These are phyloP conservation scores for Lipomyces kockii DNA, from an alignment of 805 yeast species.

Conservation along the genomic window DNA sequence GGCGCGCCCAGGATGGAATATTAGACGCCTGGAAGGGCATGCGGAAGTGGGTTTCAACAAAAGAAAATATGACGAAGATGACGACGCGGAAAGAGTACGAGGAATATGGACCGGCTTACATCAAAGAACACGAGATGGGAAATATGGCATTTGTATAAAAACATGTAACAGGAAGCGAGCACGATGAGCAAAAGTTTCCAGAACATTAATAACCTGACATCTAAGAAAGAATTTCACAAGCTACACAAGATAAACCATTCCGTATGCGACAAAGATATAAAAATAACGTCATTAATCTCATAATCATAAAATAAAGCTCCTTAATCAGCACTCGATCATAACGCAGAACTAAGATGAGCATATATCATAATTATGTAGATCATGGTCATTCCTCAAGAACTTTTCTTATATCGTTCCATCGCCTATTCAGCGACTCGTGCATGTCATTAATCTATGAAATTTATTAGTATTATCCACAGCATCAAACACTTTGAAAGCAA, in stretches of 20 bases:
- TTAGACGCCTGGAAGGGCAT: slow-evolving; percentile 94
- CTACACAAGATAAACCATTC: background rate
- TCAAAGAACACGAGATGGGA: slow-evolving; percentile 84
- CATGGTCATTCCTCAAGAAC: slow-evolving; percentile 35
- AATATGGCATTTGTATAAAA: slow-evolving; percentile 46
- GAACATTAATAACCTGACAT: background rate
- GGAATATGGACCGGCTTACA: slow-evolving; percentile 87
- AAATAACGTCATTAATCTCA: background rate
- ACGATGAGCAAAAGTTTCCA: background rate
- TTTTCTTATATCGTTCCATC: slow-evolving; percentile 47
- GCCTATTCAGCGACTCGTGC: slow-evolving; percentile 42
- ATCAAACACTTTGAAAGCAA: background rate
- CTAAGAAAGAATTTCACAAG: background rate
- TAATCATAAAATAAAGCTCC: background rate
- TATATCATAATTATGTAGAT: background rate
- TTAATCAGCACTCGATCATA: background rate
- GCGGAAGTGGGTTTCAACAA: slow-evolving; percentile 71
- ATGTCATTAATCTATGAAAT: slow-evolving; percentile 36
- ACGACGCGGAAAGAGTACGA: slow-evolving; percentile 76
- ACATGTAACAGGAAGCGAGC: no score
- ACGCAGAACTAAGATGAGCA: background rate
- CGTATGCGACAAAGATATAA: background rate
- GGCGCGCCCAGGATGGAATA: slow-evolving; percentile 68
- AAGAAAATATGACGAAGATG: slow-evolving; percentile 49
- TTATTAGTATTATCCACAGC: slow-evolving; percentile 18